phyloP scores from a whole-genome alignment of 129 eudicot genomes.

The Pulicaria dysenterica region DNA sequence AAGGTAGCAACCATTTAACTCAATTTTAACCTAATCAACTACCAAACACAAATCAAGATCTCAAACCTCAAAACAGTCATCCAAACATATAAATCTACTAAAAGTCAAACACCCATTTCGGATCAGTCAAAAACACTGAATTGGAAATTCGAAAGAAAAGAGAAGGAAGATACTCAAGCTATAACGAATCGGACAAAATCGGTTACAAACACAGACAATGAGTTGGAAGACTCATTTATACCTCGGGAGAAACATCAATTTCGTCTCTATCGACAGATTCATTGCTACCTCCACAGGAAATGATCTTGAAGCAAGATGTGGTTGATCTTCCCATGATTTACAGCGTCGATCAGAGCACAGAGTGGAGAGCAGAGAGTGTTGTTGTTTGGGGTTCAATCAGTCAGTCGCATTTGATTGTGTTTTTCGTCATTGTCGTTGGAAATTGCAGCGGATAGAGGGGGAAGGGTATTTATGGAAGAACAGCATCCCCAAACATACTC shows the following conservation, averaged over 20 bases:
- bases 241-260: conserved; percentile 51
- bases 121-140: conserved; percentile 24
- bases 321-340: conserved; percentile 69
- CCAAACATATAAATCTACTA: not conserved
- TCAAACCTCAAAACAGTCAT: conserved; percentile 9
- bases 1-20: not conserved
- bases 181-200: not conserved
- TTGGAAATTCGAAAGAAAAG: not conserved
- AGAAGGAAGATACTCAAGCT: not conserved
- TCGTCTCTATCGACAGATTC: conserved; percentile 62
- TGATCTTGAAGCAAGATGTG: conserved; percentile 79
- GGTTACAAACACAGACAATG: not conserved
- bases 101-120: conserved; percentile 18
- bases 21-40: conserved; percentile 15
- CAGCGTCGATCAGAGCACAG: conserved; percentile 5
- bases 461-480: conserved; percentile 39
- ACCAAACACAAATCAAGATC: conserved; percentile 31
- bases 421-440: conserved; percentile 24
- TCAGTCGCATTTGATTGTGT: conserved; percentile 27
- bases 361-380: not conserved
- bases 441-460: conserved; percentile 30
- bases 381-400: not conserved
- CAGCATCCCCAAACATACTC: conserved; percentile 23
- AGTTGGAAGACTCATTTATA: not conserved
- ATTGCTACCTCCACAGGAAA: conserved; percentile 54